phyloP scores from a whole-genome alignment of 345 rosid genomes.

The Linum lewisii region DNA sequence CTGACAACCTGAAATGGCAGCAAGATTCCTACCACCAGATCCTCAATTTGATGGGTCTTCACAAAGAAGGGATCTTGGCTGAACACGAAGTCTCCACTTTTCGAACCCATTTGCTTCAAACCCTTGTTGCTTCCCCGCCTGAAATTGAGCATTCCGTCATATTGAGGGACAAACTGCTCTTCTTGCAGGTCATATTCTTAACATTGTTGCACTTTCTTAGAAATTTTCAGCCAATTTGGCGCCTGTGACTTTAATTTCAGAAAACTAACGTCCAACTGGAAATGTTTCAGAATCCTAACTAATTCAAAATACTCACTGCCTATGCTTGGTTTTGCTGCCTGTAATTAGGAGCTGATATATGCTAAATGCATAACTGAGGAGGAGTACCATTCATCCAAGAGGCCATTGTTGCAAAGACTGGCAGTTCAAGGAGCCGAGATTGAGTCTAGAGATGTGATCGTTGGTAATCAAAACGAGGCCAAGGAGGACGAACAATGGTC shows the following conservation, averaged over 20 bases:
- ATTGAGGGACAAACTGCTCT: slow-evolving; percentile 54
- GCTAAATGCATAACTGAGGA: slow-evolving; percentile 59
- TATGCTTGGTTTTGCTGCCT: too few species aligned
- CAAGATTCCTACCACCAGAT: slow-evolving; percentile 74
- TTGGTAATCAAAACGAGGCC: slow-evolving; percentile 11
- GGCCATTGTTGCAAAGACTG: slow-evolving; percentile 59
- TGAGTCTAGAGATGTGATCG: slow-evolving; percentile 43
- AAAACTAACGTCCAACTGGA: too few species aligned
- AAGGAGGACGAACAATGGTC: slow-evolving; percentile 50
- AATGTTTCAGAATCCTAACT: background rate
- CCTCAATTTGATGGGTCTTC: slow-evolving; percentile 56
- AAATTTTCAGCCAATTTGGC: too few species aligned
- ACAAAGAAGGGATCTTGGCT: slow-evolving; percentile 53
- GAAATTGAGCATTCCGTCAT: slow-evolving; percentile 42
- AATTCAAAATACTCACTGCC: too few species aligned
- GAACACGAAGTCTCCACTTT: slow-evolving; percentile 49
- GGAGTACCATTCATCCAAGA: slow-evolving; percentile 64
- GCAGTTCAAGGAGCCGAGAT: slow-evolving; percentile 71
- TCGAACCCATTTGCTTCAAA: slow-evolving; percentile 50
- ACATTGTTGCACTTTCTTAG: too few species aligned
- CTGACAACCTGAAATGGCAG: slow-evolving; percentile 79
- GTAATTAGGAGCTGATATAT: slow-evolving; percentile 47
- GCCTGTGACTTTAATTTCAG: background rate
- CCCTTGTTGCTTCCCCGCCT: slow-evolving; percentile 40
- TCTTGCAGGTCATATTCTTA: slow-evolving; percentile 44